Evolutionary conservation across 768 basidiomycete genomes (phyloP), one percentile per base, ranked within the genome.

Genomic region (Trametes gibbosa): DNA sequence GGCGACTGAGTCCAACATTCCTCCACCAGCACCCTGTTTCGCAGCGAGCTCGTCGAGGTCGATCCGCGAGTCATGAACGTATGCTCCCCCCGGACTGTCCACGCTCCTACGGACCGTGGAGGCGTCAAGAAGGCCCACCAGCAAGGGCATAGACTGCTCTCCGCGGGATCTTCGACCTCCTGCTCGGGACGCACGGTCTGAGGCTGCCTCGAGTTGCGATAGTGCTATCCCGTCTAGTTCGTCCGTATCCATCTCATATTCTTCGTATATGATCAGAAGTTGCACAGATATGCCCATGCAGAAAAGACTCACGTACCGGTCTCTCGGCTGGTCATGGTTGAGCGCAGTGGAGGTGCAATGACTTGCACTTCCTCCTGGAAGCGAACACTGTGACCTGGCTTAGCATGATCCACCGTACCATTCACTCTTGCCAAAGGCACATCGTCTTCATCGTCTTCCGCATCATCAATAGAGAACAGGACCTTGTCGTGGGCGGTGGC

Each of bases 201-300:
- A 34, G 27, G 50, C 72, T 40, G 73, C 68, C 40, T 74, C 74
- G 61, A 65, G 65, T 50, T 74, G 73, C 16, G 66, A 66, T 3
- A 70, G 25, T 0, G 68, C 63, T 7, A 67, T 63, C 5, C 86
- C 86, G 53, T 92, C 90, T 13, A 94, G 73, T 21, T 92, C 91
- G 70, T 95, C 92, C 0, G 84, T 77, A 68, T 95, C 93, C 19
- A 90, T 81, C 13, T 95, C 94, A 71, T 79, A 96, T 68, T 90
- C 92, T 95, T 43, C 2, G 37, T 61, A 45, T 61, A 50, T 48
- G 19, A 10, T 59, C 37, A 56, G 19, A 29, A 4, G 32, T 7
- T 7, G 23, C 16, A 10, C 17, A 10, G 56, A 32, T 16, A 29
- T 43, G 50, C 19, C 40, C 48, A 58, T 48, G 34, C 50, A 43